phyloP scores from a whole-genome alignment of 1,284 basidiomycete species.

The Hortiboletus rubellus region DNA sequence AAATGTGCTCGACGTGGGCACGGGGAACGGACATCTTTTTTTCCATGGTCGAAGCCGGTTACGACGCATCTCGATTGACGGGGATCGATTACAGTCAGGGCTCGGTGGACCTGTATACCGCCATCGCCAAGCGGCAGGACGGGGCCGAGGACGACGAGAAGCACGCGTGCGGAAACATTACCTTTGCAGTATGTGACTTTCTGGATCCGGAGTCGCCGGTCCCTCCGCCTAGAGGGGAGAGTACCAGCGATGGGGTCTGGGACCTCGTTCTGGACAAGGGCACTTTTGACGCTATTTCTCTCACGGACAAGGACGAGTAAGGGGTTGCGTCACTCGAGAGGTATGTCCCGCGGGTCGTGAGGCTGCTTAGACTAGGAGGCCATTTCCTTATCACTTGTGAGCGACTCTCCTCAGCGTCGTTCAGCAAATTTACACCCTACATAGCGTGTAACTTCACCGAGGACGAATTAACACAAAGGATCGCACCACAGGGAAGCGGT shows the following conservation, averaged over 20 bases:
- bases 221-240: slow-evolving; percentile 33
- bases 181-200: slow-evolving; percentile 62
- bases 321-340: slow-evolving; percentile 55
- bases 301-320: slow-evolving; percentile 61
- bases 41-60: slow-evolving; percentile 67
- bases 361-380: slow-evolving; percentile 64
- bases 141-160: slow-evolving; percentile 31
- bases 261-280: slow-evolving; percentile 77
- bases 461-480: slow-evolving; percentile 67
- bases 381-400: slow-evolving; percentile 84
- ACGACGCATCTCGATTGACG: slow-evolving; percentile 52
- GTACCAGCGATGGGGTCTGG: slow-evolving; percentile 45
- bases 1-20: slow-evolving; percentile 74
- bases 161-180: slow-evolving; percentile 37
- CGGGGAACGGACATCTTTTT: slow-evolving; percentile 88
- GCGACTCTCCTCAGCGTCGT: slow-evolving; percentile 23
- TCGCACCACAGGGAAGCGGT: slow-evolving; percentile 50
- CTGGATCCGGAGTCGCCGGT: slow-evolving; percentile 47
- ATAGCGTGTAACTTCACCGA: slow-evolving; percentile 91
- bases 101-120: slow-evolving; percentile 61
- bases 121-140: slow-evolving; percentile 46
- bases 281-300: slow-evolving; percentile 85
- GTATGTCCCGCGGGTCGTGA: slow-evolving; percentile 64
- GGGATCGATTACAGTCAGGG: slow-evolving; percentile 84
- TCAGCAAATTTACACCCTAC: not conserved